Evolutionary conservation across 139 green algal genomes (phyloP), one percentile per base, ranked within the genome.

Genomic region (Picochlorum sp.): DNA sequence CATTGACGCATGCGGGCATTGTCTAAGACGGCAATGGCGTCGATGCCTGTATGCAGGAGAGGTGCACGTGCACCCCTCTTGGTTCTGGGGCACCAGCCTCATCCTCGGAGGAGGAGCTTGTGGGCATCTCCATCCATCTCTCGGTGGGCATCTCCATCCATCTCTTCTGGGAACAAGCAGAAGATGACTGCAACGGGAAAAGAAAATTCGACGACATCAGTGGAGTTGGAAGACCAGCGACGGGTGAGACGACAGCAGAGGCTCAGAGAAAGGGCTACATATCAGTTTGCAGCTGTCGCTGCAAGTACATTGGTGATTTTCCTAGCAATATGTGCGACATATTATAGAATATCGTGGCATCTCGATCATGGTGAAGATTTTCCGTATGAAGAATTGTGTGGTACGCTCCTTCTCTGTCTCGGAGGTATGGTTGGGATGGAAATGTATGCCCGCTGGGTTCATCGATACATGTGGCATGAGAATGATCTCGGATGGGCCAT

Each of bases 401-500:
- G 61, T 61, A 96, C 89, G 1, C 69, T 96, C 23, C 56, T 82
- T 14, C 71, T 96, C 9, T 79, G 82, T 8, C 54, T 80, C 10
- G 85, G 88, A 3, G 88, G 86, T 50, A 78, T 85, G 72, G 84
- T 89, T 63, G 77, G 85, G 7, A 61, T 54, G 57, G 26, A 49
- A 28, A 68, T 57, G 56, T 50, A 62, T 66, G 65, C 26, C 15
- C 18, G 57, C 30, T 55, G 18, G 26, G 44, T 28, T 23, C 92
- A 98, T 78, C 88, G 88, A 60, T 75, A 78, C 14, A 76, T 97
- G 61, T 98, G 92, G 92, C 92, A 98, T 70, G 92, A 96, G 49
- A 85, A 81, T 32, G 16, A 78, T 24, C 60, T 76, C 3, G 87
- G 85, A 21, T 96, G 88, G 86, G 64, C 72, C 16, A 73, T 96